These are phyloP conservation scores for Danielia reshetovae DNA, from an alignment of 805 yeast species.

Conservation along the genomic window DNA sequence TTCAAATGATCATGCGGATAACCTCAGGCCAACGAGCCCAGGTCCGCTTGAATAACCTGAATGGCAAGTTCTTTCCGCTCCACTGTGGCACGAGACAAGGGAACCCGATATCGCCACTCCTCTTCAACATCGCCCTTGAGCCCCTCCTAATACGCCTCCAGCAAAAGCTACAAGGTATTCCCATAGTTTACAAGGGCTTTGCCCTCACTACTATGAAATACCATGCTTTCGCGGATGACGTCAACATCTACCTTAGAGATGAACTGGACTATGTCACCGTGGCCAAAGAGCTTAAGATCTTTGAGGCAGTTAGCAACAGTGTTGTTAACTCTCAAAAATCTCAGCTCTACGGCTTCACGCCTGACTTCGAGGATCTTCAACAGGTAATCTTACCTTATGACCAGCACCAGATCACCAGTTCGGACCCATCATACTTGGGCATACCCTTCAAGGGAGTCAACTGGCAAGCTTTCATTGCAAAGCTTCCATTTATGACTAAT, in stretches of 20 bases:
- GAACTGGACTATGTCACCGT: neutral
- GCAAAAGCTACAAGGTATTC: neutral
- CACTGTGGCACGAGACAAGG: neutral
- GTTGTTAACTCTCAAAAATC: neutral
- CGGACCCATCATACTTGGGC: neutral
- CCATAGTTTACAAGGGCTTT: neutral
- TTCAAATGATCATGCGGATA: neutral
- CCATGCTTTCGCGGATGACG: conserved; percentile 1
- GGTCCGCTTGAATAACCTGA: neutral
- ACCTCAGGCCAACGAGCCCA: neutral
- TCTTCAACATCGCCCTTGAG: neutral
- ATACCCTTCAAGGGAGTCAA: neutral
- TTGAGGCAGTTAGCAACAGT: neutral
- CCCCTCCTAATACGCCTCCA: neutral
- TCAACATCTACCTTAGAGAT: neutral
- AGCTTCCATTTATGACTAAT: neutral
- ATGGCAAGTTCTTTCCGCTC: neutral
- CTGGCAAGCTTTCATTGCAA: neutral
- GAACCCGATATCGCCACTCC: neutral
- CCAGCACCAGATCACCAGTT: too few relatives aligned
- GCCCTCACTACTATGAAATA: neutral
- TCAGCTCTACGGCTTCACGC: neutral
- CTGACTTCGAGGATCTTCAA: too few relatives aligned
- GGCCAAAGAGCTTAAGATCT: neutral
- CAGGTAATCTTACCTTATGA: too few relatives aligned